These are phyloP conservation scores for Golubevia sp. DNA, from an alignment of 1,284 basidiomycete genomes.

Conservation along the genomic window DNA sequence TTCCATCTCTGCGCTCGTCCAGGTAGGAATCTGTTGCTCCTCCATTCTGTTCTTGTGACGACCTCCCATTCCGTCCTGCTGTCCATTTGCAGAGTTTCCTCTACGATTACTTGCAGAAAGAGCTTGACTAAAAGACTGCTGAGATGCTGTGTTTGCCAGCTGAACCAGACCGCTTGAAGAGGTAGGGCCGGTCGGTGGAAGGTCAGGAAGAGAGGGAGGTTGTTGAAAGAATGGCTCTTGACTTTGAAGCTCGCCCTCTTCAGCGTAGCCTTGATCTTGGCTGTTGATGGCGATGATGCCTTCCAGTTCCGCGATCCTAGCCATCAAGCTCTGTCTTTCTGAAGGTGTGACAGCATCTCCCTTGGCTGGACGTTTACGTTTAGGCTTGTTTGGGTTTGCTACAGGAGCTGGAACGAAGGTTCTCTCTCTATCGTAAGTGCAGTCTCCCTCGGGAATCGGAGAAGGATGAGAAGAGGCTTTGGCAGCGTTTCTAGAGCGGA, in stretches of 20 bases:
- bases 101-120: background rate
- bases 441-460: slow-evolving; percentile 13
- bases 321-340: background rate
- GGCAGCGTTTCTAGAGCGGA: slow-evolving; percentile 6
- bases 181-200: no score
- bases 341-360: background rate
- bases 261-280: no score
- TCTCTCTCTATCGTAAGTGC: slow-evolving; percentile 12
- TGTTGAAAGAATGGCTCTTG: background rate
- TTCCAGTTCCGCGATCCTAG: background rate
- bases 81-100: background rate
- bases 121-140: background rate
- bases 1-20: background rate
- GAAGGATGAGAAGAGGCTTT: slow-evolving; percentile 5
- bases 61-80: background rate
- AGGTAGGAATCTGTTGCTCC: background rate
- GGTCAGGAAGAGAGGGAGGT: no score
- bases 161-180: background rate
- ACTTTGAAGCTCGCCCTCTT: background rate
- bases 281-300: no score
- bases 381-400: background rate
- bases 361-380: background rate
- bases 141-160: background rate
- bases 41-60: background rate
- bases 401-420: background rate